Percentiles rank a stretch among this genome's conserved stretches.
These are phyloP conservation scores for Pyricularia pennisetigena DNA, from an alignment of 2,329 filamentous ascomycete genomes.

Conservation along the genomic window DNA sequence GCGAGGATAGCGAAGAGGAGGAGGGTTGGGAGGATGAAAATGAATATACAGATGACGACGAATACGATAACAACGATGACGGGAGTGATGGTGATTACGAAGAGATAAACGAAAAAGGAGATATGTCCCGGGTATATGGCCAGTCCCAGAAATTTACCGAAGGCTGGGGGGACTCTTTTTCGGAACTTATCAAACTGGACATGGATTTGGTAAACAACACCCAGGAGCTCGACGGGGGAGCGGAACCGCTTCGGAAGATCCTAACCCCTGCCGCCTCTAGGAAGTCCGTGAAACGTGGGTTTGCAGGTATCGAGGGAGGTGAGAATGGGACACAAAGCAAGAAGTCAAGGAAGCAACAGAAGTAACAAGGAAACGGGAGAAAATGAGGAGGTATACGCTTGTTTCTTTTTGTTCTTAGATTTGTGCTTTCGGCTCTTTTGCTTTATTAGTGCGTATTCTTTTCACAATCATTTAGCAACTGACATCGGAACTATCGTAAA, in stretches of 20 bases:
- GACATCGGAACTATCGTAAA: no score
- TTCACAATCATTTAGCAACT: no score
- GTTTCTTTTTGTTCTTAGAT: no score
- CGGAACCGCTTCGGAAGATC: not conserved
- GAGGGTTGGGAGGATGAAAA: not conserved
- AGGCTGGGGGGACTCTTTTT: not conserved
- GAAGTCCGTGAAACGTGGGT: not conserved
- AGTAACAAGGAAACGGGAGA: not conserved
- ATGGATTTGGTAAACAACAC: not conserved
- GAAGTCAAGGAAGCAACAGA: not conserved
- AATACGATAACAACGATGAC: not conserved
- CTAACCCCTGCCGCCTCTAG: not conserved
- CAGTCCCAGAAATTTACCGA: not conserved
- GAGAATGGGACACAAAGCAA: not conserved
- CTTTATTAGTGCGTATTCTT: no score
- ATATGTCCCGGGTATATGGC: not conserved
- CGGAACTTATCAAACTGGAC: not conserved
- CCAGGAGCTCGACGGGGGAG: not conserved
- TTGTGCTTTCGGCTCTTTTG: no score
- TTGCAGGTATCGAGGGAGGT: not conserved
- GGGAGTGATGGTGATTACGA: not conserved
- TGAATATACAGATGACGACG: not conserved
- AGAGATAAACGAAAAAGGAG: not conserved
- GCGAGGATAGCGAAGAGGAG: not conserved
- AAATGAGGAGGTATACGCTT: not conserved